These are phyloP conservation scores for Agapanthus africanus DNA, from an alignment of 106 monocot species.

Conservation along the genomic window DNA sequence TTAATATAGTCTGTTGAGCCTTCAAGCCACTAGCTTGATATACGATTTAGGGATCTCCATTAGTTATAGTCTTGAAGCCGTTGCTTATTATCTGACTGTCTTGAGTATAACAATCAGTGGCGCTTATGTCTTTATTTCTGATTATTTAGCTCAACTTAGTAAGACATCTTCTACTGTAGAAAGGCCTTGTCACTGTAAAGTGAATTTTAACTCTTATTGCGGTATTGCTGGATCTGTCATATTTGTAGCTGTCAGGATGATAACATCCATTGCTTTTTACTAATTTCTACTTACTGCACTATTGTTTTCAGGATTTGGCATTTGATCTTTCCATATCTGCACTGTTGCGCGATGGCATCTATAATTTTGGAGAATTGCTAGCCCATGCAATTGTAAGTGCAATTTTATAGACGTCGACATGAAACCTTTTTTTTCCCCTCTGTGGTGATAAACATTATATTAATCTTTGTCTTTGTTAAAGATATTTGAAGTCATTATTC, in stretches of 20 bases:
- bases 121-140: too few relatives aligned
- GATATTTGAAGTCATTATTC: too few relatives aligned
- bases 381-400: conserved; percentile 90
- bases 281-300: not conserved
- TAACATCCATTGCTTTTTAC: not conserved
- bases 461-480: too few relatives aligned
- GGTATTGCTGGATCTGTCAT: not conserved
- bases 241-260: not conserved
- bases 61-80: too few relatives aligned
- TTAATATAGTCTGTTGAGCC: not conserved
- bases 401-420: not conserved
- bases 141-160: too few relatives aligned
- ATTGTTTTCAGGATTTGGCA: conserved; percentile 55
- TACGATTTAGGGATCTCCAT: not conserved
- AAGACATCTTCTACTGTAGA: too few relatives aligned
- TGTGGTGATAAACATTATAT: too few relatives aligned
- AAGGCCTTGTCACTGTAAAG: too few relatives aligned
- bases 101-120: too few relatives aligned
- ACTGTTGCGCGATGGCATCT: conserved; percentile 60
- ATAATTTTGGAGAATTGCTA: conserved; percentile 80
- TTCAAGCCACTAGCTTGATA: not conserved
- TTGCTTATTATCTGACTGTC: not conserved
- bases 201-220: not conserved
- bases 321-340: conserved; percentile 73
- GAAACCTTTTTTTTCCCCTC: not conserved